Base-by-base conservation (phyloP, 768 basidiomycete genomes). In the Pisolithus sp. region DNA sequence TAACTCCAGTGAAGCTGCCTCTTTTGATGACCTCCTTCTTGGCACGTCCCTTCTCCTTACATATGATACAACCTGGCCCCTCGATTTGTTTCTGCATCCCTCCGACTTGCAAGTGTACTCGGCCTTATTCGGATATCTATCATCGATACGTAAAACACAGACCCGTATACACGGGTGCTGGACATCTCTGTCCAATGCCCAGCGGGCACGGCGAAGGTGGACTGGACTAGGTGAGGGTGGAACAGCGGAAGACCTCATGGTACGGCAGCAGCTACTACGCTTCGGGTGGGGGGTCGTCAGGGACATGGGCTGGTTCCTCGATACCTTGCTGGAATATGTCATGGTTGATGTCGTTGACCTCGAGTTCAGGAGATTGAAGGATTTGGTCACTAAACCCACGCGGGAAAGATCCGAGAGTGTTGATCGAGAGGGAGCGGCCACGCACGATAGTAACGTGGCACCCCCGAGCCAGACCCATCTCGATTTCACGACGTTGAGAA, bases 291-390 rank as follows among this genome's bases (percentile, higher is more conserved):
- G 89, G 1, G 78, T 86, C 28, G 85, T 93, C 7, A 72, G 90
- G 60, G 82, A 87, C 61, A 93, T 94, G 92, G 79, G 83, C 39
- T 94, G 91, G 90, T 94, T 93, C 63, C 72, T 95, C 52, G 91
- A 93, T 64, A 83, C 82, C 24, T 62, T 96, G 2, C 70, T 89
- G 50, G 83, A 82, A 9, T 94, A 96, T 65, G 80, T 91, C 53
- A 89, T 91, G 89, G 86, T 80, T 60, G 93, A 95, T 56, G 92
- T 95, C 8, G 77, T 93, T 31, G 92, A 93, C 53, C 79, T 83
- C 15, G 92, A 95, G 63, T 93, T 88, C 61, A 70, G 78, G 51
- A 76, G 79, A 57, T 69, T 95, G 57, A 87, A 85, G 62, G 79
- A 75, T 36, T 67, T 82, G 26, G 69, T 92, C 40, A 63, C 61